A percentile compares a stretch with the other conserved stretches of the same genome.
Evolutionary conservation across 306 rosid genomes (phyloP).

Genomic region (Casuarina glauca): DNA sequence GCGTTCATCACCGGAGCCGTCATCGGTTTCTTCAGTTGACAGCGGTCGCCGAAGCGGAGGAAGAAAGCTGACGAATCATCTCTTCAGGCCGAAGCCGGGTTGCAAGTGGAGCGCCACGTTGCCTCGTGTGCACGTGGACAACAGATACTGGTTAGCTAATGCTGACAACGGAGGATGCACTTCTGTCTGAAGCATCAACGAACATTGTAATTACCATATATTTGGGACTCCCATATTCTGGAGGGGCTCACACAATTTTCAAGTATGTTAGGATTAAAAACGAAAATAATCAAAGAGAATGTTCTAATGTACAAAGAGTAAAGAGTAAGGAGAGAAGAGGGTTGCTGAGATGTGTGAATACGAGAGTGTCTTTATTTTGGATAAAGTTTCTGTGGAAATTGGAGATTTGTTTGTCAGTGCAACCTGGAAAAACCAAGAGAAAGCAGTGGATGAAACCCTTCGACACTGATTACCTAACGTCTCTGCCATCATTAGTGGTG

Average conservation of each 20-base stretch:
- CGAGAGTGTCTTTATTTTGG: not conserved
- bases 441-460: no score
- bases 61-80: conserved; percentile 32
- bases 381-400: not conserved
- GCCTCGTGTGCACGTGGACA: conserved; percentile 29
- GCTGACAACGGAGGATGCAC: not conserved
- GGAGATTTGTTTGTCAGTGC: not conserved
- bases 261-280: not conserved
- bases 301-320: not conserved
- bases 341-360: conserved; percentile 12
- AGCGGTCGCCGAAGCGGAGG: conserved; percentile 41
- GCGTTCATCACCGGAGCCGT: conserved; percentile 40
- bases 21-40: conserved; percentile 26
- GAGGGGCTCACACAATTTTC: not conserved
- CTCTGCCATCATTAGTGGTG: no score
- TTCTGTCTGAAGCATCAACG: not conserved
- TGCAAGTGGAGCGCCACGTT: conserved; percentile 27
- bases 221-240: not conserved
- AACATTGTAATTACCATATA: conserved; percentile 31
- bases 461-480: no score
- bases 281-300: not conserved
- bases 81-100: conserved; percentile 16
- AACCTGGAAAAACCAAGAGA: no score
- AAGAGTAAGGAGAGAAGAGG: no score
- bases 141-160: conserved; percentile 24